phyloP scores from a whole-genome alignment of 2,329 filamentous ascomycete genomes.

The Coleophoma eucalyptorum region DNA sequence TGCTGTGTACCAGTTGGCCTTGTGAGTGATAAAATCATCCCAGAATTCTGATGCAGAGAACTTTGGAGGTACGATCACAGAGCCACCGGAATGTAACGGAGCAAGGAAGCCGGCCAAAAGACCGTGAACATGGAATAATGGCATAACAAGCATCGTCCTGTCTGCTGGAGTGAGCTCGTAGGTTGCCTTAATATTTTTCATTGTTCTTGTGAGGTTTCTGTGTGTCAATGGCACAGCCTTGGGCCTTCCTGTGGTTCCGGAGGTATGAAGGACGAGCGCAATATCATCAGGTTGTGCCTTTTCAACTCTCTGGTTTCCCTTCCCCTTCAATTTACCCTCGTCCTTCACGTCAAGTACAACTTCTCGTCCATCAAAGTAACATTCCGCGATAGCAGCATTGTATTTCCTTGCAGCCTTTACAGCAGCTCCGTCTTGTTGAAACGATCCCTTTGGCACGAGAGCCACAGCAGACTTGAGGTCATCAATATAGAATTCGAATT shows the following conservation, averaged over 20 bases:
- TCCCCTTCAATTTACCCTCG: constrained; percentile 58
- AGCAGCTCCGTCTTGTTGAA: constrained; percentile 61
- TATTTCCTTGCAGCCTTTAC: constrained; percentile 76
- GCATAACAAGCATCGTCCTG: constrained; percentile 85
- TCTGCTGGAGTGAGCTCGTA: constrained; percentile 69
- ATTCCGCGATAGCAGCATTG: constrained; percentile 81
- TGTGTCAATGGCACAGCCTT: constrained; percentile 84
- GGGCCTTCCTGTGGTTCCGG: constrained; percentile 78
- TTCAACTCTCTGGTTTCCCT: constrained; percentile 41
- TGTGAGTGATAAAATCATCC: constrained; percentile 68
- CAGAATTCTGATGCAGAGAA: constrained; percentile 86
- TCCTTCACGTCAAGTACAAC: constrained; percentile 78
- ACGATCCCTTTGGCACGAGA: constrained; percentile 70
- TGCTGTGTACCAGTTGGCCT: constrained; percentile 88
- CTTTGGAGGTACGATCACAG: constrained; percentile 71
- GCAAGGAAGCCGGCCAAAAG: constrained; percentile 78
- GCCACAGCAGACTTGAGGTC: constrained; percentile 78
- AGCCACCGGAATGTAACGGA: constrained; percentile 71
- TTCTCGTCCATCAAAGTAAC: constrained; percentile 71
- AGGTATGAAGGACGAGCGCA: constrained; percentile 79
- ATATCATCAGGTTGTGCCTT: constrained; percentile 70
- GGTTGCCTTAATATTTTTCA: constrained; percentile 77
- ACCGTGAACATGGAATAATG: constrained; percentile 88
- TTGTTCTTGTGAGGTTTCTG: constrained; percentile 75
- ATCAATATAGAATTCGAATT: constrained; percentile 91